These are phyloP conservation scores for Mycosarcoma maydis DNA, from an alignment of 1,284 basidiomycete genomes.

Conservation along the genomic window DNA sequence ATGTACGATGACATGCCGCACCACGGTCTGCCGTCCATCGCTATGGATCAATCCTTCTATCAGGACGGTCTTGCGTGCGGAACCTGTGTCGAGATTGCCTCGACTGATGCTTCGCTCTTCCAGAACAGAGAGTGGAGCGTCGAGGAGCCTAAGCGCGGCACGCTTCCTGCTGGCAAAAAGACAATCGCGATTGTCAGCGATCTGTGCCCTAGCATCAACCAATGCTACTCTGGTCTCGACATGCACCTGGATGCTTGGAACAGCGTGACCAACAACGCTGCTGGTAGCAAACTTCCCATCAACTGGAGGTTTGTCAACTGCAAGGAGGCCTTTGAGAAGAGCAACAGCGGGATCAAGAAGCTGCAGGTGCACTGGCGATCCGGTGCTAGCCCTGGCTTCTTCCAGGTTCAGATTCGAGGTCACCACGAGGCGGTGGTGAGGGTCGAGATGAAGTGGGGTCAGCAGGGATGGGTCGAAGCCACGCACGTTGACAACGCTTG, in stretches of 20 bases:
- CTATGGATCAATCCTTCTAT: slow-evolving; percentile 44
- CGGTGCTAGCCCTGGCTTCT: slow-evolving; percentile 30
- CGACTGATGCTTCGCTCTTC: slow-evolving; percentile 26
- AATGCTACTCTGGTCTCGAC: slow-evolving; percentile 45
- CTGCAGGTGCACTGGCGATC: slow-evolving; percentile 37
- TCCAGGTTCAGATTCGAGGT: slow-evolving; percentile 35
- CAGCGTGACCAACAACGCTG: slow-evolving; percentile 22
- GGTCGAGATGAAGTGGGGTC: slow-evolving; percentile 24
- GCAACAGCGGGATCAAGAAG: slow-evolving; percentile 15
- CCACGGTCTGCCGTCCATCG: slow-evolving; percentile 28
- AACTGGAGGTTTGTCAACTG: slow-evolving; percentile 42
- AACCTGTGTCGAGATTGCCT: slow-evolving; percentile 39
- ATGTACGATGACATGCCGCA: slow-evolving; percentile 41
- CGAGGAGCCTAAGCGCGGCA: slow-evolving; percentile 16
- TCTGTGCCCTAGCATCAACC: slow-evolving; percentile 37
- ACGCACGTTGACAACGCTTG: slow-evolving; percentile 20
- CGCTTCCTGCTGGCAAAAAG: slow-evolving; percentile 18
- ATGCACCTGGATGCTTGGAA: slow-evolving; percentile 48
- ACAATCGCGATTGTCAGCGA: slow-evolving; percentile 41
- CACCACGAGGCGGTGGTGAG: slow-evolving; percentile 31
- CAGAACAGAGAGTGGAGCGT: slow-evolving; percentile 28
- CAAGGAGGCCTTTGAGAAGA: slow-evolving; percentile 21
- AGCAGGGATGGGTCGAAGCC: slow-evolving; percentile 8
- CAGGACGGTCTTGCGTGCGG: slow-evolving; percentile 46
- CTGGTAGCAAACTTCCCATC: slow-evolving; percentile 32